Evolutionary conservation across 768 basidiomycete genomes (phyloP).

Genomic region (Naganishia friedmannii): DNA sequence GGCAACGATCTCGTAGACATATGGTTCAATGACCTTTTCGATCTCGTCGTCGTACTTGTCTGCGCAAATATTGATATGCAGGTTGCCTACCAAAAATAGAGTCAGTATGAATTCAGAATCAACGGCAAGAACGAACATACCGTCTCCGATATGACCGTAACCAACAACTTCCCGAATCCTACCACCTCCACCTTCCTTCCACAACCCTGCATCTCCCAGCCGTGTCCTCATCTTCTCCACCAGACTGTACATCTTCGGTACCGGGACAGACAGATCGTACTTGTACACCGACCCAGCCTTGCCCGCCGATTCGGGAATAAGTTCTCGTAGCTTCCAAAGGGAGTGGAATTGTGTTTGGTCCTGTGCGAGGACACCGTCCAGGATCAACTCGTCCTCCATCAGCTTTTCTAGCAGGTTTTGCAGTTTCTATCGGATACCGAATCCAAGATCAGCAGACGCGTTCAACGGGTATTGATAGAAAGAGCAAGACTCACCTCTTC

Average conservation of each 20-base stretch:
- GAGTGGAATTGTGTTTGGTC: conserved; percentile 82
- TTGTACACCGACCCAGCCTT: conserved; percentile 96
- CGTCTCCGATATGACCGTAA: conserved; percentile 96
- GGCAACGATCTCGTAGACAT: conserved; percentile 83
- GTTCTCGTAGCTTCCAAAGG: conserved; percentile 88
- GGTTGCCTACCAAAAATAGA: conserved; percentile 62
- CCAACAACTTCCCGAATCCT: conserved; percentile 78
- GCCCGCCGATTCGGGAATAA: conserved; percentile 82
- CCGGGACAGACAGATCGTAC: conserved; percentile 89
- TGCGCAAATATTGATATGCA: conserved; percentile 89
- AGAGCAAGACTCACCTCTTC: conserved; percentile 67
- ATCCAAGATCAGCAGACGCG: background rate
- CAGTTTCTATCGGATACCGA: conserved; percentile 66
- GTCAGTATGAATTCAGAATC: background rate
- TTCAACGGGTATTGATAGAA: background rate
- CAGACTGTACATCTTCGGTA: conserved; percentile 78
- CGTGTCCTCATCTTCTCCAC: conserved; percentile 76
- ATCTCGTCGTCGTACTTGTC: conserved; percentile 77
- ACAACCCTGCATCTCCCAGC: conserved; percentile 56
- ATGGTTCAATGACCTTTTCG: conserved; percentile 84
- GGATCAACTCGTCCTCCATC: conserved; percentile 72
- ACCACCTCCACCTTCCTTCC: conserved; percentile 64
- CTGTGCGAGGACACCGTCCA: conserved; percentile 87
- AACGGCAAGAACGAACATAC: conserved; percentile 55
- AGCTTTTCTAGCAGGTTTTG: conserved; percentile 71